Evolutionary conservation across 2,329 filamentous ascomycete species (phyloP).

Genomic region (Botrytis squamosa): DNA sequence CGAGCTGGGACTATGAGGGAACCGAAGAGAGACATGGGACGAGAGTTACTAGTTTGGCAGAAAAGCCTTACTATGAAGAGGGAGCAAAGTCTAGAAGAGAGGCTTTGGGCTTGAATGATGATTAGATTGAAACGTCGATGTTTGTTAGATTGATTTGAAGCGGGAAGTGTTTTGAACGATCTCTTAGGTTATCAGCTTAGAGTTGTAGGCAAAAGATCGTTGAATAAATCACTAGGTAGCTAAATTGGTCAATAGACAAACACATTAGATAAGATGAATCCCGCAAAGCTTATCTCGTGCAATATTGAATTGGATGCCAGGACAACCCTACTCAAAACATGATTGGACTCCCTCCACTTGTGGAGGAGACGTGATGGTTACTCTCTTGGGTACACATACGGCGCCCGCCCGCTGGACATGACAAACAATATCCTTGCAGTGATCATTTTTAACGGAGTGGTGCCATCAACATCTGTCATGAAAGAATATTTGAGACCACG

Average conservation of each 20-base stretch:
- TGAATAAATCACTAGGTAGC: not conserved
- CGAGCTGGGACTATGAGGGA: constrained; percentile 71
- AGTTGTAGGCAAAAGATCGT: not conserved
- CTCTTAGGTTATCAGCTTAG: not conserved
- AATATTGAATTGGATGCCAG: not conserved
- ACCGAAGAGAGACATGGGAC: constrained; percentile 68
- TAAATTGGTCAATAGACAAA: not conserved
- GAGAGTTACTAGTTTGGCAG: constrained; percentile 67
- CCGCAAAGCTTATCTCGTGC: not conserved
- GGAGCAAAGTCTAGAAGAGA: constrained; percentile 65
- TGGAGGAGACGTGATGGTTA: not conserved
- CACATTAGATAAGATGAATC: not conserved
- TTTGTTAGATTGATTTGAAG: not conserved
- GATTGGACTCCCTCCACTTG: not conserved
- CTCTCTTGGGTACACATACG: not conserved
- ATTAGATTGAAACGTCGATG: constrained; percentile 31
- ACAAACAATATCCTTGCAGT: not conserved
- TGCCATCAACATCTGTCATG: not conserved
- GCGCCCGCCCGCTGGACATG: not conserved
- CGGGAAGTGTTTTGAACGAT: no score
- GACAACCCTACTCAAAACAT: not conserved
- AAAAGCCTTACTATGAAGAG: constrained; percentile 67
- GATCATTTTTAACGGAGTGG: not conserved
- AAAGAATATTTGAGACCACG: not conserved
- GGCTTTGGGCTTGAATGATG: constrained; percentile 61